Evolutionary conservation across 2,329 filamentous ascomycete species (phyloP).

Genomic region (Arthrobotrys sphaeroides): DNA sequence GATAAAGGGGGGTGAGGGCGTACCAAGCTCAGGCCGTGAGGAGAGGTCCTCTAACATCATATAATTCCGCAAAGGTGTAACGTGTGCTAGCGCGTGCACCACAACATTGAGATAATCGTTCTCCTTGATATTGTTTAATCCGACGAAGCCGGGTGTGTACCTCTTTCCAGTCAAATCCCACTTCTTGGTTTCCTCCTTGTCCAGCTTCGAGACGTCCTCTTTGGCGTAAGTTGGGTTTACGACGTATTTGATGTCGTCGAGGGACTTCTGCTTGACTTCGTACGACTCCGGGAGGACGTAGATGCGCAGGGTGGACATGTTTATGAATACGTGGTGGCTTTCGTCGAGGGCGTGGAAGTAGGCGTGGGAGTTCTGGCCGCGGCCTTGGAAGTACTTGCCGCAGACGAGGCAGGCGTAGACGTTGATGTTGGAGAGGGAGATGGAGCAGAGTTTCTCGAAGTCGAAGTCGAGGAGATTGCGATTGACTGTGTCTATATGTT

Average conservation of each 20-base stretch:
- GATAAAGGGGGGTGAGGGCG: neutral
- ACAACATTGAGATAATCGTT: slow-evolving; percentile 99
- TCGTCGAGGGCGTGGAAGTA: slow-evolving; percentile 97
- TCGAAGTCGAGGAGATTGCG: slow-evolving; percentile 94
- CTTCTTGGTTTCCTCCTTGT: slow-evolving; percentile 69
- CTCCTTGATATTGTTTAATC: slow-evolving; percentile 99
- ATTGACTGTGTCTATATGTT: slow-evolving; percentile 43
- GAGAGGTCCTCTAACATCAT: slow-evolving; percentile 86
- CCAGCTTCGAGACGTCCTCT: slow-evolving; percentile 80
- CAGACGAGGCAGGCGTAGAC: slow-evolving; percentile 97
- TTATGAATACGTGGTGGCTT: slow-evolving; percentile 97
- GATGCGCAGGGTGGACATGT: slow-evolving; percentile 90
- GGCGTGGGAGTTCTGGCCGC: slow-evolving; percentile 91
- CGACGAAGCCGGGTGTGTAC: slow-evolving; percentile 93
- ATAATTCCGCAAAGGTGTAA: slow-evolving; percentile 87
- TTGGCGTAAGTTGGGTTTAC: slow-evolving; percentile 87
- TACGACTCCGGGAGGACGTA: slow-evolving; percentile 96
- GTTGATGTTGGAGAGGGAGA: slow-evolving; percentile 97
- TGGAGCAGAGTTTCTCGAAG: slow-evolving; percentile 97
- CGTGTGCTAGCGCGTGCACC: slow-evolving; percentile 89
- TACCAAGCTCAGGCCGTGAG: slow-evolving; percentile 79
- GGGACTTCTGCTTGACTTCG: slow-evolving; percentile 90
- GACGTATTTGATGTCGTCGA: slow-evolving; percentile 98
- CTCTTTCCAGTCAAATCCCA: slow-evolving; percentile 84
- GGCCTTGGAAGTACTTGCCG: slow-evolving; percentile 96